phyloP scores from a whole-genome alignment of 768 basidiomycete genomes.

The Lentinula sp. region DNA sequence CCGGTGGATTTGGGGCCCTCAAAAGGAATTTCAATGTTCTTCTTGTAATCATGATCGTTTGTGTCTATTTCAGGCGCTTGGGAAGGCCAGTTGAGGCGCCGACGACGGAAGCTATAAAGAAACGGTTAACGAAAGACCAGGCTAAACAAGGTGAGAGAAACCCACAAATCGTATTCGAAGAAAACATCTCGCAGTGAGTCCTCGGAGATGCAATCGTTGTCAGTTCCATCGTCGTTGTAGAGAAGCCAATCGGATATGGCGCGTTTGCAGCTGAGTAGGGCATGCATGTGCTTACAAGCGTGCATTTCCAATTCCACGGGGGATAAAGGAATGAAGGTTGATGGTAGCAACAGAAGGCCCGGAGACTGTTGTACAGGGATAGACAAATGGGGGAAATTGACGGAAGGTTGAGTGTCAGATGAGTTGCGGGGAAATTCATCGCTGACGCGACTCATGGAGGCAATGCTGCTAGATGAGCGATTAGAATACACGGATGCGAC shows the following conservation, averaged over 20 bases:
- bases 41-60: slow-evolving; percentile 10
- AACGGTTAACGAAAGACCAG: slow-evolving; percentile 8
- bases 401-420: neutral
- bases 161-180: slow-evolving; percentile 57
- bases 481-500: slow-evolving; percentile 23
- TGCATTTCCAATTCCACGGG: slow-evolving; percentile 69
- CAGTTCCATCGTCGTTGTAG: slow-evolving; percentile 29
- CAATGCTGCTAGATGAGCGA: slow-evolving; percentile 9
- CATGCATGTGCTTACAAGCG: slow-evolving; percentile 63
- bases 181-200: slow-evolving; percentile 33
- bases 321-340: slow-evolving; percentile 51
- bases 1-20: slow-evolving; percentile 14
- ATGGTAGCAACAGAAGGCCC: slow-evolving; percentile 55
- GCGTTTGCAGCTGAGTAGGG: slow-evolving; percentile 53
- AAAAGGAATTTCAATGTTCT: slow-evolving; percentile 8
- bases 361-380: slow-evolving; percentile 43
- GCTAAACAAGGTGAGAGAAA: slow-evolving; percentile 8
- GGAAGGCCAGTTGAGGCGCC: slow-evolving; percentile 64
- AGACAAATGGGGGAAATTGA: neutral
- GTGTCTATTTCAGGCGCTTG: slow-evolving; percentile 29
- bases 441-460: neutral
- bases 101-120: slow-evolving; percentile 52
- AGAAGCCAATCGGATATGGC: slow-evolving; percentile 49
- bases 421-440: neutral
- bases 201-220: slow-evolving; percentile 25